phyloP scores from a whole-genome alignment of 805 yeast genomes.

The Scheffersomyces amazonensis region DNA sequence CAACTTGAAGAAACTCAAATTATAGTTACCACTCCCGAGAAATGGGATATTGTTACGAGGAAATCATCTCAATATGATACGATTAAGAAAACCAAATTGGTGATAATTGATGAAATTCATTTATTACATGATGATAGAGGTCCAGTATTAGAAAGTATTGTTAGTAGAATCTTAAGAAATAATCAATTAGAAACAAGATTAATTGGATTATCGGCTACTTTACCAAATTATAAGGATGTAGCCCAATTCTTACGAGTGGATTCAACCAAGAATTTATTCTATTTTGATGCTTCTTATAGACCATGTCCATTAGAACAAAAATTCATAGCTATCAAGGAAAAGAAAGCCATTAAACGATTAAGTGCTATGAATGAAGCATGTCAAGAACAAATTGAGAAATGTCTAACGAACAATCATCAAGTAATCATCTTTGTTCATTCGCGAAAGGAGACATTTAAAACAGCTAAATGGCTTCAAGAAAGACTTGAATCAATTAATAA shows the following conservation, averaged over 20 bases:
- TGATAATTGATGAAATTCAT: conserved; percentile 92
- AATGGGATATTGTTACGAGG: conserved; percentile 95
- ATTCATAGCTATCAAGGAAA: conserved; percentile 84
- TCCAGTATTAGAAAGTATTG: conserved; percentile 86
- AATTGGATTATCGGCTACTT: conserved; percentile 88
- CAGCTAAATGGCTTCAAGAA: conserved; percentile 72
- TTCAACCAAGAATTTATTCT: conserved; percentile 57
- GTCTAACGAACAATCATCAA: conserved; percentile 62
- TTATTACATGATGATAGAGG: conserved; percentile 92
- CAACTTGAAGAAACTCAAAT: conserved; percentile 79
- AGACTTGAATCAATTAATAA: conserved; percentile 46
- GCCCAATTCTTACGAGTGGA: conserved; percentile 76
- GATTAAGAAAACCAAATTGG: conserved; percentile 59
- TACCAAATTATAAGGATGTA: conserved; percentile 86
- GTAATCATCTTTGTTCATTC: conserved; percentile 91
- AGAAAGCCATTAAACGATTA: conserved; percentile 70
- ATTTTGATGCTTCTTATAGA: conserved; percentile 77
- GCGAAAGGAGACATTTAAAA: conserved; percentile 82
- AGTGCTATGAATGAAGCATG: conserved; percentile 91
- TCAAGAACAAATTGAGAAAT: conserved; percentile 66
- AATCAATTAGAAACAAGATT: conserved; percentile 54
- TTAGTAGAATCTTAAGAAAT: conserved; percentile 64
- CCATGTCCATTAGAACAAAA: conserved; percentile 93
- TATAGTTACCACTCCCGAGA: conserved; percentile 92
- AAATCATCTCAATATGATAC: conserved; percentile 63